These are phyloP conservation scores for Apiospora marii DNA, from an alignment of 2,329 filamentous ascomycete species.

Conservation along the genomic window DNA sequence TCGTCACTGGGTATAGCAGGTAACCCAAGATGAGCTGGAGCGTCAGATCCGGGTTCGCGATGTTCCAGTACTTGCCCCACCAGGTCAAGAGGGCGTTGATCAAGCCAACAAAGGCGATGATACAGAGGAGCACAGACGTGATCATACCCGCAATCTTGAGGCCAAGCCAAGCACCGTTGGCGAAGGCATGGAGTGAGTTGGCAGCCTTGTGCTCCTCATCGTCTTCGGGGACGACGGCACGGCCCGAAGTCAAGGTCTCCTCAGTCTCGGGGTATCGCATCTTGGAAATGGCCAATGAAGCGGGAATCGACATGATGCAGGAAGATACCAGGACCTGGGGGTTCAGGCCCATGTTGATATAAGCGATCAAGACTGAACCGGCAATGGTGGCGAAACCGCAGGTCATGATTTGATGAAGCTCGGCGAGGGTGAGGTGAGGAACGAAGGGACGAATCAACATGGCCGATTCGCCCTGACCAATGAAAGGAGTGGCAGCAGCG, in stretches of 20 bases:
- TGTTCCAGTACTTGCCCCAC: constrained; percentile 76
- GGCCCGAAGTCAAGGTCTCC: constrained; percentile 83
- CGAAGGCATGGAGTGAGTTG: constrained; percentile 81
- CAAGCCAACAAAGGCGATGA: constrained; percentile 73
- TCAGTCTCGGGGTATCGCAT: constrained; percentile 89
- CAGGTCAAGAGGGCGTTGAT: constrained; percentile 74
- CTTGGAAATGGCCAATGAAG: constrained; percentile 88
- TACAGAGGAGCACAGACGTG: constrained; percentile 73
- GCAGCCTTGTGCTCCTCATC: constrained; percentile 78
- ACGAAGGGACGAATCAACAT: constrained; percentile 93
- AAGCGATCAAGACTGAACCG: constrained; percentile 85
- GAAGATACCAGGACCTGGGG: constrained; percentile 86
- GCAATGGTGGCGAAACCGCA: constrained; percentile 94
- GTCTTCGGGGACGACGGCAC: constrained; percentile 82
- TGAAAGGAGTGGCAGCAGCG: constrained; percentile 90
- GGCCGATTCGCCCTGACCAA: constrained; percentile 91
- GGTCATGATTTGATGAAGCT: constrained; percentile 92
- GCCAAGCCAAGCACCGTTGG: constrained; percentile 78
- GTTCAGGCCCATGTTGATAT: constrained; percentile 84
- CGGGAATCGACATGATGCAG: constrained; percentile 95
- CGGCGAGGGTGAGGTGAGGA: constrained; percentile 82
- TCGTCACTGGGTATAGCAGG: constrained; percentile 74
- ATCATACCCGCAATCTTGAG: constrained; percentile 82
- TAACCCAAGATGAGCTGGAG: constrained; percentile 75
- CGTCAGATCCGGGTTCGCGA: constrained; percentile 61